These are phyloP conservation scores for Aspergillus wentii DNA, from an alignment of 495 filamentous ascomycete genomes.

Conservation along the genomic window DNA sequence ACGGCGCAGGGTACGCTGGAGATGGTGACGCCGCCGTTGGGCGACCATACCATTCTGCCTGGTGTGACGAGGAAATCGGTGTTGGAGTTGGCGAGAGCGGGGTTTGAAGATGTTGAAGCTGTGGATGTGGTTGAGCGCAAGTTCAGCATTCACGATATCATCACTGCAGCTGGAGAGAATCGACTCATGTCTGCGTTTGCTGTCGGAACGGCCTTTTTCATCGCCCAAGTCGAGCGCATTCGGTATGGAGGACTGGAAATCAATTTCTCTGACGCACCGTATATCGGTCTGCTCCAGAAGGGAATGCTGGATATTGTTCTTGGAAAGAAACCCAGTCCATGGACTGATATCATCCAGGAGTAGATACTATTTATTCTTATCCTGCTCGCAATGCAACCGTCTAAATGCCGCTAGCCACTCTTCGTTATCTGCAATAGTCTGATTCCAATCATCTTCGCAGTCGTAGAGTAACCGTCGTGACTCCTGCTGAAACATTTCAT, in stretches of 20 bases:
- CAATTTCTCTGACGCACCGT: too few relatives aligned
- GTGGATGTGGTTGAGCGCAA: not conserved
- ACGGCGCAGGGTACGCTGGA: not conserved
- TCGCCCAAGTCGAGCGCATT: too few relatives aligned
- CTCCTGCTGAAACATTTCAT: slow-evolving; percentile 30
- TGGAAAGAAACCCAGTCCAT: too few relatives aligned
- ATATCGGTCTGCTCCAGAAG: too few relatives aligned
- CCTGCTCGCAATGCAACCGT: not conserved
- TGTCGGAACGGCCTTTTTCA: not conserved
- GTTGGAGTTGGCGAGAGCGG: not conserved
- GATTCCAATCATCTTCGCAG: slow-evolving; percentile 58
- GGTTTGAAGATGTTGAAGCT: not conserved
- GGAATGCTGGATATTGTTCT: too few relatives aligned
- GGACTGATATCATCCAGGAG: too few relatives aligned
- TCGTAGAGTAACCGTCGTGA: slow-evolving; percentile 56
- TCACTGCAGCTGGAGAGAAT: not conserved
- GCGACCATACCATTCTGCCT: slow-evolving; percentile 2
- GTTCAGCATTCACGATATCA: not conserved
- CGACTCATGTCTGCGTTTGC: not conserved
- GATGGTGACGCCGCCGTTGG: slow-evolving; percentile 1
- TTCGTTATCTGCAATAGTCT: slow-evolving; percentile 56
- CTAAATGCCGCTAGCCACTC: slow-evolving; percentile 57
- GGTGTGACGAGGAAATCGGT: slow-evolving; percentile 6
- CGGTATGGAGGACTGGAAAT: too few relatives aligned
- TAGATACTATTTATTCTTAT: not conserved